Base-by-base conservation (phyloP, 225 moss, liverwort and hornwort species). In the Marchantia polymorpha region DNA sequence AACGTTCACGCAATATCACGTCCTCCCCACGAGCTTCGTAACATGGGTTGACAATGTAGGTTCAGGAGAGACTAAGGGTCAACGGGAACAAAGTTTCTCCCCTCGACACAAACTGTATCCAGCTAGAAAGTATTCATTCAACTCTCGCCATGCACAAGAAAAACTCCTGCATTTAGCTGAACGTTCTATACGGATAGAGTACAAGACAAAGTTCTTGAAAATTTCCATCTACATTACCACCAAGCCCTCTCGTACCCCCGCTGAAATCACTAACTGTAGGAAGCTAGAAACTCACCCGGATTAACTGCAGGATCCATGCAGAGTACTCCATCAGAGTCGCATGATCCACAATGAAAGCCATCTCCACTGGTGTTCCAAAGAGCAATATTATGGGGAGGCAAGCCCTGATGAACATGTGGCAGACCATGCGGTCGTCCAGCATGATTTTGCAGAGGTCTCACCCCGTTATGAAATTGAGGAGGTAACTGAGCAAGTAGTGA, bases 301-400 rank as follows among this genome's bases (percentile, higher is more conserved):
- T 82, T 82, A 15, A 71, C 55, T 13, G 82, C 65, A 13, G 82
- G 82, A 78, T 82, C 82, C 82, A 82, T 82, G 25, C 58, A 56
- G 39, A 82, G 82, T 50, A 82, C 82, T 61, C 77, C 82, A 25
- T 50, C 77, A 64, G 77, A 10, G 58, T 77, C 82, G 47, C 82
- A 82, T 25, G 82, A 58, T 26, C 47, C 52, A 51, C 82, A 82
- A 30, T 82, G 82, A 68, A 67, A 82, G 52, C 82, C 82, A 64
- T 82, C 82, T 48, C 74, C 75, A 60, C 49, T 72, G 51, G 26
- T 53, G 58, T 56, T 77, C 77, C 69, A 77, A 1, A 69, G 47
- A 59, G 77, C 64, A 59, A 77, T 60, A n/a, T 82, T 56, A 15
- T 67, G 56, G 5, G 49, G 65, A 70, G 77, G 77, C 60, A 82